These are phyloP conservation scores for Hordeum vulgare DNA, from an alignment of 176 grass and related monocot genomes.

Conservation along the genomic window DNA sequence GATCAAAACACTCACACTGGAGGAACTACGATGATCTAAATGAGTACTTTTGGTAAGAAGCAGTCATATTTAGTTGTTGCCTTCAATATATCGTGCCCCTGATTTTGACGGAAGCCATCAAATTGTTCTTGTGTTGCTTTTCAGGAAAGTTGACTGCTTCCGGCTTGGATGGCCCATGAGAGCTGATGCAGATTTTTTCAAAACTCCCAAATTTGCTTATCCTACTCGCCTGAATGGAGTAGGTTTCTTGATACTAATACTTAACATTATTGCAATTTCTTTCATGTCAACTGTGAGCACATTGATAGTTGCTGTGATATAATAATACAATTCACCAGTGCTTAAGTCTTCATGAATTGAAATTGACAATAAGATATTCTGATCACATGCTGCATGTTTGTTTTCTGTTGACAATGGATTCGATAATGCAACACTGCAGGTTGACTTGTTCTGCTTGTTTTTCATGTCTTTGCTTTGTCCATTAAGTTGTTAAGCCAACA, in stretches of 20 bases:
- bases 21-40: conserved; percentile 99
- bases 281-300: not conserved
- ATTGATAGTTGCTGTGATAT: not conserved
- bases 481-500: not conserved
- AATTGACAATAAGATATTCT: not conserved
- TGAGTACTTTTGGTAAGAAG: conserved; percentile 87
- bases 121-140: conserved; percentile 26
- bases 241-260: conserved; percentile 20
- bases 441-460: conserved; percentile 20
- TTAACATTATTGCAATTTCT: not conserved
- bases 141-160: conserved; percentile 92
- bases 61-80: not conserved
- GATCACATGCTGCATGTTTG: not conserved
- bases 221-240: conserved; percentile 38
- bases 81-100: not conserved
- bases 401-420: not conserved
- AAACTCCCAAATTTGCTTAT: conserved; percentile 32
- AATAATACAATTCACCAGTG: not conserved
- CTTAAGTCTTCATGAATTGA: not conserved
- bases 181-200: conserved; percentile 91
- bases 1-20: conserved; percentile 96
- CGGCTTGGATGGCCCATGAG: conserved; percentile 96
- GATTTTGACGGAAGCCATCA: not conserved
- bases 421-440: not conserved
- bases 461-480: not conserved